Evolutionary conservation across 73 alveolate genomes (phyloP).

Genomic region (Paramecium biaurelia): DNA sequence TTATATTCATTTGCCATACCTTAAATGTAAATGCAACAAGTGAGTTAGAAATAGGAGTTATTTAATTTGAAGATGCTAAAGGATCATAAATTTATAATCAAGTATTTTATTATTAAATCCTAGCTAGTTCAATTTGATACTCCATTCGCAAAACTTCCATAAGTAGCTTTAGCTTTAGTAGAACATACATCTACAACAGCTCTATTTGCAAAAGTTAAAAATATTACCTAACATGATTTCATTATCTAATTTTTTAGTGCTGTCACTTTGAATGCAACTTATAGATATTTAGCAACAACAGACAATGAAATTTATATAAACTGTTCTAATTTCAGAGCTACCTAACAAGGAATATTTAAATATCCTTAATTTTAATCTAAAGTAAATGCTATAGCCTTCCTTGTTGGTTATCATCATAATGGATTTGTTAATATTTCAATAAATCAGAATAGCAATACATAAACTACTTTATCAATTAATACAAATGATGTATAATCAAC

Average conservation of each 20-base stretch:
- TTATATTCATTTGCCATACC: neutral
- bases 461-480: neutral
- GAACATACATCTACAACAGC: slow-evolving; percentile 6
- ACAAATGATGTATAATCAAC: neutral
- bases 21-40: neutral
- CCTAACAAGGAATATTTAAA: neutral
- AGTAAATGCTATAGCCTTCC: neutral
- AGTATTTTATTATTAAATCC: neutral
- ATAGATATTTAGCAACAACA: slow-evolving; percentile 36
- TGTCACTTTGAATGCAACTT: slow-evolving; percentile 21
- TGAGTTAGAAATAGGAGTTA: slow-evolving; percentile 44
- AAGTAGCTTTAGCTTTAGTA: neutral
- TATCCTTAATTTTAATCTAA: neutral
- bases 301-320: neutral
- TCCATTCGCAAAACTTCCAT: neutral
- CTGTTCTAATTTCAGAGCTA: slow-evolving; percentile 18
- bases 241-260: slow-evolving; percentile 12
- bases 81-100: neutral
- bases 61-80: neutral
- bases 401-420: neutral
- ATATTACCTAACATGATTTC: neutral
- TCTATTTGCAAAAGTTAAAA: slow-evolving; percentile 1
- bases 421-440: neutral
- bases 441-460: neutral
- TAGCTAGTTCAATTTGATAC: slow-evolving; percentile 35